Percentiles rank a stretch among this genome's conserved stretches.
These are phyloP conservation scores for Chiua sp. DNA, from an alignment of 1,284 basidiomycete species.

Conservation along the genomic window DNA sequence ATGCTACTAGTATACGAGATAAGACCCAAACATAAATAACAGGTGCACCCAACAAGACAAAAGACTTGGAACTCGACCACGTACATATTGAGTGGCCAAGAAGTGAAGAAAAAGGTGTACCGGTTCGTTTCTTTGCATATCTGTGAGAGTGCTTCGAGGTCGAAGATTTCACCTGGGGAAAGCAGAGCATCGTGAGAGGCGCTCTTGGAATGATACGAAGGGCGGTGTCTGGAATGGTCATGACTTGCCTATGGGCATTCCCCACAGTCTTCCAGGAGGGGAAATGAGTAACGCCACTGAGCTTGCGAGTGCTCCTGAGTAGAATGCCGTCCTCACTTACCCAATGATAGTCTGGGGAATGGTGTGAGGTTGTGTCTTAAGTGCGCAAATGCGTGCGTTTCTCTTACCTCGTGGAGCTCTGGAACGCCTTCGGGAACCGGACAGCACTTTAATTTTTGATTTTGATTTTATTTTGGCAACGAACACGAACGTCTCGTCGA, in stretches of 20 bases:
- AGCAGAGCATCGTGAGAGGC: no score
- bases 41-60: neutral
- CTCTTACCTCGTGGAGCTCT: conserved; percentile 61
- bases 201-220: neutral
- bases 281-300: conserved; percentile 51
- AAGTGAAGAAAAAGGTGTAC: no score
- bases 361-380: no score
- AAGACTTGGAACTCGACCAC: conserved; percentile 22
- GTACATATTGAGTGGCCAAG: conserved; percentile 75
- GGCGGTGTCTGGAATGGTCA: neutral
- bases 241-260: no score
- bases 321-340: conserved; percentile 45
- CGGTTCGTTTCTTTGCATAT: conserved; percentile 60
- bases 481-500: neutral
- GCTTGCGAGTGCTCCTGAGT: no score
- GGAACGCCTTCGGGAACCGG: conserved; percentile 50
- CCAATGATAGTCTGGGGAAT: no score
- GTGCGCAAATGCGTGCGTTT: neutral
- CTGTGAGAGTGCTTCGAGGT: conserved; percentile 64
- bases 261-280: no score
- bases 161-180: conserved; percentile 66
- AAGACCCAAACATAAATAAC: neutral
- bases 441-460: conserved; percentile 47
- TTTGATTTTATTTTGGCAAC: conserved; percentile 26
- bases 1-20: conserved; percentile 54